phyloP scores from a whole-genome alignment of 179 eudicot genomes.

The Heliamphora pulchella region DNA sequence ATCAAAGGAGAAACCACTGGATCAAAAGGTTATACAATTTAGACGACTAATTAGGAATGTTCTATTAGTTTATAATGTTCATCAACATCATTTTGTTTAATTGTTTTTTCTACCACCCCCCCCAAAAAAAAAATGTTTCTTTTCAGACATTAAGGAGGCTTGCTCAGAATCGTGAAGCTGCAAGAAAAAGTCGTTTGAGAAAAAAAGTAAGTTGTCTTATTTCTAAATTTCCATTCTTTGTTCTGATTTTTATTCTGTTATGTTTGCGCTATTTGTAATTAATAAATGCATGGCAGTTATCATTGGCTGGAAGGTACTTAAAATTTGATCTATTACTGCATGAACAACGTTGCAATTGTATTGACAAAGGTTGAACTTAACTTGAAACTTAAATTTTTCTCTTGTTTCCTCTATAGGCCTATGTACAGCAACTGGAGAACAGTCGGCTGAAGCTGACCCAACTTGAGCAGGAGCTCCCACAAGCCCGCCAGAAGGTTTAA shows the following conservation, averaged over 20 bases:
- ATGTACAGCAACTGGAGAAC: slow-evolving; percentile 91
- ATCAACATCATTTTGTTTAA: background rate
- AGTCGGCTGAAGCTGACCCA: slow-evolving; percentile 87
- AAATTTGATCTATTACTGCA: no score
- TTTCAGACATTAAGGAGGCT: slow-evolving; percentile 80
- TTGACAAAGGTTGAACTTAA: background rate
- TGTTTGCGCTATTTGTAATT: background rate
- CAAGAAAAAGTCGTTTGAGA: slow-evolving; percentile 88
- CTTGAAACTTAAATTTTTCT: background rate
- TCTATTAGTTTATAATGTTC: background rate
- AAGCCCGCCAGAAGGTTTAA: slow-evolving; percentile 84
- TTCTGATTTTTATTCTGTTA: background rate
- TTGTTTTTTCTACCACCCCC: slow-evolving; percentile 2
- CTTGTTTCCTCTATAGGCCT: slow-evolving; percentile 49
- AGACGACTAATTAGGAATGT: background rate
- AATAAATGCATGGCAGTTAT: background rate
- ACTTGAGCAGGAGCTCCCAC: slow-evolving; percentile 95
- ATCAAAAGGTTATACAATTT: slow-evolving; percentile 66
- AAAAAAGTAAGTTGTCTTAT: slow-evolving; percentile 50
- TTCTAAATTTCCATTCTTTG: slow-evolving; percentile 1
- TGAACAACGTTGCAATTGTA: background rate
- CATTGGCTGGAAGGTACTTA: background rate
- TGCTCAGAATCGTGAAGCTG: slow-evolving; percentile 99
- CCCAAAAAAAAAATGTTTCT: slow-evolving; percentile 1
- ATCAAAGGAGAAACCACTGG: slow-evolving; percentile 63